Percentiles rank a stretch among this genome's conserved stretches.
Evolutionary conservation across 169 alveolate genomes (phyloP).

Genomic region (Cyclospora cayetanensis): DNA sequence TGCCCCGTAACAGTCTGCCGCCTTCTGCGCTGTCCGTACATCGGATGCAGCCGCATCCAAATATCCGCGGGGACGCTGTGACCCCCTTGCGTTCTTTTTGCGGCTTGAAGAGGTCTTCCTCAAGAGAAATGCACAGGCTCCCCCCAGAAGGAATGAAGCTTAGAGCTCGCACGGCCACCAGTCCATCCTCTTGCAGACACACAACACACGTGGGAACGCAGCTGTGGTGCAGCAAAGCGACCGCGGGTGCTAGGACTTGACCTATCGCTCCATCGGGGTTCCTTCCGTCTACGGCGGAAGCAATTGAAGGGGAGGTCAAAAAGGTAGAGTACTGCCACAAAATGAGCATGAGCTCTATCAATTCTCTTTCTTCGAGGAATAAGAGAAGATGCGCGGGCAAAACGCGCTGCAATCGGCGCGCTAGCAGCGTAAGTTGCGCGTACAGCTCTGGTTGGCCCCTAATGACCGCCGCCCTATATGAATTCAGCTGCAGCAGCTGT

Average conservation of each 20-base stretch:
- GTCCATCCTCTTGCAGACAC: slow-evolving; percentile 81
- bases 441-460: slow-evolving; percentile 75
- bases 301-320: slow-evolving; percentile 77
- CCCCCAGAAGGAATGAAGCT: slow-evolving; percentile 85
- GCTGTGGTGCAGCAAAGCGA: slow-evolving; percentile 83
- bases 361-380: slow-evolving; percentile 80
- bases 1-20: slow-evolving; percentile 76
- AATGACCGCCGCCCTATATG: slow-evolving; percentile 76
- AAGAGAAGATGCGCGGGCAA: slow-evolving; percentile 83
- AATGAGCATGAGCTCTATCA: slow-evolving; percentile 79
- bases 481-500: slow-evolving; percentile 72
- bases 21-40: slow-evolving; percentile 82
- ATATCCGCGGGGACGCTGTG: slow-evolving; percentile 73
- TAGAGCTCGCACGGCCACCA: slow-evolving; percentile 82
- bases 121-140: slow-evolving; percentile 79
- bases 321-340: slow-evolving; percentile 84
- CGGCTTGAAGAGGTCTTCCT: slow-evolving; percentile 85
- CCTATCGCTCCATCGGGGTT: slow-evolving; percentile 83
- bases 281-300: slow-evolving; percentile 76
- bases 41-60: slow-evolving; percentile 81
- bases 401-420: slow-evolving; percentile 78
- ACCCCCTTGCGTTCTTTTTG: slow-evolving; percentile 77
- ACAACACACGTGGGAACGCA: slow-evolving; percentile 85
- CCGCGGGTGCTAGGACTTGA: slow-evolving; percentile 73
- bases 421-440: slow-evolving; percentile 75